These are phyloP conservation scores for Ormosia semicastrata DNA, from an alignment of 306 rosid genomes.

Conservation along the genomic window DNA sequence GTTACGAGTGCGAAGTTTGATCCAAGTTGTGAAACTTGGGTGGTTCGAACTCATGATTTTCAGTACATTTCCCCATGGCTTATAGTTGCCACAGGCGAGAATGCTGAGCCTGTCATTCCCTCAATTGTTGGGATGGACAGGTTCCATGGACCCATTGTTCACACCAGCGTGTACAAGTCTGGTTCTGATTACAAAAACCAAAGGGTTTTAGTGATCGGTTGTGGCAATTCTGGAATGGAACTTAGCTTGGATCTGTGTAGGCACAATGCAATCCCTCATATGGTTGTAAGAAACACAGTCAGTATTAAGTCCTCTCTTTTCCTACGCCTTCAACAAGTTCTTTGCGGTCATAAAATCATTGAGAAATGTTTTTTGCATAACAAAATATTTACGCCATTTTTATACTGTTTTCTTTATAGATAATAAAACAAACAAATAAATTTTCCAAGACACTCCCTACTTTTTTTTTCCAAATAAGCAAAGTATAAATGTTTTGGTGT, in stretches of 20 bases:
- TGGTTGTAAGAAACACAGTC: slow-evolving; percentile 90
- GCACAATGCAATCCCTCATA: slow-evolving; percentile 66
- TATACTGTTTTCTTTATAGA: no score
- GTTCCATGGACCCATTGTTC: slow-evolving; percentile 51
- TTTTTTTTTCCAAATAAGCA: no score
- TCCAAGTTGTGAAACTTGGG: slow-evolving; percentile 44
- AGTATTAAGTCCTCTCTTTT: slow-evolving; percentile 9
- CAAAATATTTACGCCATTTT: no score
- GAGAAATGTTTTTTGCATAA: no score
- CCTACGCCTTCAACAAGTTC: no score
- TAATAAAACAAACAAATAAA: no score
- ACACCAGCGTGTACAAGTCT: slow-evolving; percentile 65
- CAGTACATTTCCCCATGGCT: slow-evolving; percentile 68
- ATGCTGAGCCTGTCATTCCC: slow-evolving; percentile 80
- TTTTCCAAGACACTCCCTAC: no score
- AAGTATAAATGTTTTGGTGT: no score
- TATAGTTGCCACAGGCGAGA: slow-evolving; percentile 86
- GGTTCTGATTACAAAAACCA: slow-evolving; percentile 53
- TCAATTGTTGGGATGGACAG: slow-evolving; percentile 53
- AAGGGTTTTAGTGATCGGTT: slow-evolving; percentile 79
- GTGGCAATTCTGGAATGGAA: slow-evolving; percentile 99
- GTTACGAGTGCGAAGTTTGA: slow-evolving; percentile 60
- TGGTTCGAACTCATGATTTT: slow-evolving; percentile 49
- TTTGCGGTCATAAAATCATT: no score
- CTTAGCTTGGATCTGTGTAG: slow-evolving; percentile 90